phyloP scores from a whole-genome alignment of 2,329 filamentous ascomycete species.

The Colletotrichum shisoi region DNA sequence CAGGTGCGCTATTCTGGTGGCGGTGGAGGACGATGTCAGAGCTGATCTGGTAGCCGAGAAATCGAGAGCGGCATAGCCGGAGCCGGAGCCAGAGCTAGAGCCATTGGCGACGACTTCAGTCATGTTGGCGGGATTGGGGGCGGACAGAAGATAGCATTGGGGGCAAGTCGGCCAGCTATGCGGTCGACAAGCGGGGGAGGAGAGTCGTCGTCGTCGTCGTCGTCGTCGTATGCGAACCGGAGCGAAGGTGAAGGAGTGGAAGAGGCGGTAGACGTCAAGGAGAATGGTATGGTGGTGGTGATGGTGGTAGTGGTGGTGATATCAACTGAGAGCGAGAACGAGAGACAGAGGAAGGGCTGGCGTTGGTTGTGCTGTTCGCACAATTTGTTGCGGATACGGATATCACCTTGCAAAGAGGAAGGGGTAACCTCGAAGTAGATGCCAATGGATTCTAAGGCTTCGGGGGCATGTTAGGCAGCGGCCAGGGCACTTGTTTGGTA shows the following conservation, averaged over 20 bases:
- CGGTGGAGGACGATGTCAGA: conserved; percentile 69
- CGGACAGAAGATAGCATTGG: conserved; percentile 36
- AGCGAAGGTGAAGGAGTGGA: conserved; percentile 1
- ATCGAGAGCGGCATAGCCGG: conserved; percentile 56
- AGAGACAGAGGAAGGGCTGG: conserved; percentile 2
- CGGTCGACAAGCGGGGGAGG: conserved; percentile 27
- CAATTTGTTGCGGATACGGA: conserved; percentile 12
- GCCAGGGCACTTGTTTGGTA: conserved; percentile 3
- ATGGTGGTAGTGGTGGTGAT: not conserved
- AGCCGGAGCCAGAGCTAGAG: conserved; percentile 43
- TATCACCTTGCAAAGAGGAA: conserved; percentile 6
- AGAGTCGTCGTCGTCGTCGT: not conserved
- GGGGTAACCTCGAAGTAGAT: conserved; percentile 9
- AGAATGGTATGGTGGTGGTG: too few species aligned
- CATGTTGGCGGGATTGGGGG: conserved; percentile 52
- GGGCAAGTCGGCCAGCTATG: conserved; percentile 31
- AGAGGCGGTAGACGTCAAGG: not conserved
- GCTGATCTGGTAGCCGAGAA: conserved; percentile 58
- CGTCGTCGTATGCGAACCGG: conserved; percentile 7
- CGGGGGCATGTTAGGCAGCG: not conserved
- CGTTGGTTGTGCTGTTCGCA: conserved; percentile 14
- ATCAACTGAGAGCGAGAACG: not conserved
- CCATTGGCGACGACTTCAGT: conserved; percentile 57
- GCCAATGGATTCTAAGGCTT: not conserved
- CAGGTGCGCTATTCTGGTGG: conserved; percentile 62